Evolutionary conservation across 129 eudicot species (phyloP).

Genomic region (Flaveria linearis): DNA sequence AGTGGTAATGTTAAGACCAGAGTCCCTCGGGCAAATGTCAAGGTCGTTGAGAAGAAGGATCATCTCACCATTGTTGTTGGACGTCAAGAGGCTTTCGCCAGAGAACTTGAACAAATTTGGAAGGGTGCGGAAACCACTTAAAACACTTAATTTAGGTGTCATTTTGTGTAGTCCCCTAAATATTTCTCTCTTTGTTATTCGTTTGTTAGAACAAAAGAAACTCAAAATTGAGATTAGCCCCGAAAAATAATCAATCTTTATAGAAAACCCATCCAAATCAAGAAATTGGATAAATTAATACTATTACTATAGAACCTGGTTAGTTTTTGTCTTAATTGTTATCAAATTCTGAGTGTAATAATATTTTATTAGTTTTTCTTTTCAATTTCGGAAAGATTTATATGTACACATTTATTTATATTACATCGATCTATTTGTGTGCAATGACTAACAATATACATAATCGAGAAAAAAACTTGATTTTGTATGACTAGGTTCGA

Average conservation of each 20-base stretch:
- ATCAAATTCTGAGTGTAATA: neutral
- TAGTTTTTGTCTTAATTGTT: constrained; percentile 8
- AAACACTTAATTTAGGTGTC: neutral
- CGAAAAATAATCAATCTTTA: constrained; percentile 17
- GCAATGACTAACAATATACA: neutral
- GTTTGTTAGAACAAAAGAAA: neutral
- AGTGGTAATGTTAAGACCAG: constrained; percentile 67
- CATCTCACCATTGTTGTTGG: constrained; percentile 91
- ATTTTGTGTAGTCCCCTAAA: neutral
- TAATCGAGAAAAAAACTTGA: neutral
- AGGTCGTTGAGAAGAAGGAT: constrained; percentile 67
- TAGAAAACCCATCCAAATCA: constrained; percentile 27
- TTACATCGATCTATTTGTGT: neutral
- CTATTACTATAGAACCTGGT: constrained; percentile 17
- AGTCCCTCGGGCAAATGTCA: constrained; percentile 66
- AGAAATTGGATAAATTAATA: constrained; percentile 23
- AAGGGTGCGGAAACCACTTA: constrained; percentile 31
- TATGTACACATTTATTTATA: neutral
- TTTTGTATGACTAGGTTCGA: neutral
- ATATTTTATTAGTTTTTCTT: no score
- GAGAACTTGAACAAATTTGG: constrained; percentile 92
- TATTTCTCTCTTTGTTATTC: constrained; percentile 5
- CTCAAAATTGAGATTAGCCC: constrained; percentile 2
- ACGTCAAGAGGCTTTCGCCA: constrained; percentile 76
- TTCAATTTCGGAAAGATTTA: neutral